Evolutionary conservation across 2,329 filamentous ascomycete species (phyloP).

Genomic region (Colletotrichum agaves): DNA sequence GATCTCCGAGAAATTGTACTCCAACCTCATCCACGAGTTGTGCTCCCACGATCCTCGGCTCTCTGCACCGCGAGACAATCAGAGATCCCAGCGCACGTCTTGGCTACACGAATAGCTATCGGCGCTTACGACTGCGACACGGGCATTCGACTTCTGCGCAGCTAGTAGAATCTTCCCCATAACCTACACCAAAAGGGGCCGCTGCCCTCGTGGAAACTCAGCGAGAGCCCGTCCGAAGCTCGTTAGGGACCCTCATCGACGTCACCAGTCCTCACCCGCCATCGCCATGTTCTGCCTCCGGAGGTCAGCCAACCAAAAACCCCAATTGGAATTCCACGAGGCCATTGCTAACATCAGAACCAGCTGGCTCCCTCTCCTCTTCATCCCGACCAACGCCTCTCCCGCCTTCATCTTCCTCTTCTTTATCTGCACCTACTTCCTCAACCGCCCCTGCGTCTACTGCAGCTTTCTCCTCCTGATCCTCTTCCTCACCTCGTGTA

Average conservation of each 20-base stretch:
- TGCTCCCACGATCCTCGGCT: too few species aligned
- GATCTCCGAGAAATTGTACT: too few species aligned
- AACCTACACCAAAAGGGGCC: too few species aligned
- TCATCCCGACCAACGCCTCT: slow-evolving; percentile 87
- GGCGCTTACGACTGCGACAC: too few species aligned
- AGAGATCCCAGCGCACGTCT: too few species aligned
- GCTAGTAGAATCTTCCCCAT: too few species aligned
- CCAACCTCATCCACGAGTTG: too few species aligned
- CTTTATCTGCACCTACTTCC: slow-evolving; percentile 92
- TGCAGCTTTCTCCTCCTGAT: slow-evolving; percentile 96
- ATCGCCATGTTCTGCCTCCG: slow-evolving; percentile 69
- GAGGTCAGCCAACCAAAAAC: slow-evolving; percentile 55
- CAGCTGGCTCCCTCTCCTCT: slow-evolving; percentile 88
- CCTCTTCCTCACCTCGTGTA: slow-evolving; percentile 90
- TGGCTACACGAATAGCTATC: too few species aligned
- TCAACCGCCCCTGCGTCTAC: slow-evolving; percentile 97
- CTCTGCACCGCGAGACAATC: too few species aligned
- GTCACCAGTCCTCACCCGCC: background rate
- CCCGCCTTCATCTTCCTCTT: slow-evolving; percentile 88
- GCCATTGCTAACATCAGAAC: slow-evolving; percentile 24
- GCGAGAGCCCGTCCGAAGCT: background rate
- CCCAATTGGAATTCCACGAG: background rate
- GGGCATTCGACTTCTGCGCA: too few species aligned
- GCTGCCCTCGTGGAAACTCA: background rate
- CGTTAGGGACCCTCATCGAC: slow-evolving; percentile 11